Base-by-base conservation (phyloP, 169 alveolate species). In the Eimeria acervulina region DNA sequence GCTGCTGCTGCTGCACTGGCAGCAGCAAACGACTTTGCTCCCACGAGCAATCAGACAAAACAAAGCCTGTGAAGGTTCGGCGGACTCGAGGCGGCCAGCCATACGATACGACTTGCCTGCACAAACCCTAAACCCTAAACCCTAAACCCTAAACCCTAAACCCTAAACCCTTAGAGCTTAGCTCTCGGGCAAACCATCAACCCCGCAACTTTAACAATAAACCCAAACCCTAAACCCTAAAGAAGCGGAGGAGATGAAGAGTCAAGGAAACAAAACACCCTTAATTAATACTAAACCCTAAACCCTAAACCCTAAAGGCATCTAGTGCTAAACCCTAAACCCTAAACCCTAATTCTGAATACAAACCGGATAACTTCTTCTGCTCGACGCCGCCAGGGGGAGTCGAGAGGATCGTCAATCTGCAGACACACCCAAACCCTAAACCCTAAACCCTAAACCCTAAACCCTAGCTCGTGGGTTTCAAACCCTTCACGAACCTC, bases 291-390 rank as follows among this genome's bases (percentile, higher is more conserved):
- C 61, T 40, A 28, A 76, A 33, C 33, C 87, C 51, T 40, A 28
- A 76, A 38, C 59, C 59, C 59, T 76, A 76, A 76, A 76, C 87
- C 87, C 87, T 76, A 76, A 36, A 76, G 0, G 7, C 15, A 17
- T 51, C 21, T 17, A 51, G 15, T 31, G 31, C 87, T 76, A 76
- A 76, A 76, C 87, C 87, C 87, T 76, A 76, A 76, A 76, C 87
- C 87, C 87, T 76, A 76, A 76, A 76, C 87, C 61, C 87, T 76
- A 33, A 2, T 33, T 4, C 59, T 19, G 38, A 8, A 38, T 0
- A 42, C 90, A 42, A 23, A 81, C 90, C 90, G 90, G 42, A 81
- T 81, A 19, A 81, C 90, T 81, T 81, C 90, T 21, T 81, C 90
- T 23, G 70, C 90, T 38, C 90, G 90, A 33, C 90, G 70, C 38